phyloP scores from a whole-genome alignment of 805 yeast species.

The Hanseniaspora clermontiae region DNA sequence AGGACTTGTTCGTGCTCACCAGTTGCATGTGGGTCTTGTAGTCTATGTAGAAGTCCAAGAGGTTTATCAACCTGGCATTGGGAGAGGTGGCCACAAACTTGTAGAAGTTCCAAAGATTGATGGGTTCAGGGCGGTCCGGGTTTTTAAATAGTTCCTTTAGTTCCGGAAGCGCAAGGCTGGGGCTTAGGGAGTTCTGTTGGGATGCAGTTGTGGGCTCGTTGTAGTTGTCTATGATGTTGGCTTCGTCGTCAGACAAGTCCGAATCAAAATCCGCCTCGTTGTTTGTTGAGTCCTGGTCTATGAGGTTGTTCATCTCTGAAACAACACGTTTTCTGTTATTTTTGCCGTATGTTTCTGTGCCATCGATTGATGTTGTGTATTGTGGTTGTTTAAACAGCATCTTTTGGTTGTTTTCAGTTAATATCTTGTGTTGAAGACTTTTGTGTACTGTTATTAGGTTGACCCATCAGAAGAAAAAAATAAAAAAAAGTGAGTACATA shows the following conservation, averaged over 20 bases:
- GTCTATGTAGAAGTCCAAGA: constrained; percentile 8
- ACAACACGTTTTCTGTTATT: constrained; percentile 1
- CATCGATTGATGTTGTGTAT: constrained; percentile 9
- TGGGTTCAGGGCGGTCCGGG: constrained; percentile 9
- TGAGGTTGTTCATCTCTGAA: constrained; percentile 6
- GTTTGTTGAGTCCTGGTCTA: background rate
- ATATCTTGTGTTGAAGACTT: no score
- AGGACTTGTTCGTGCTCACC: background rate
- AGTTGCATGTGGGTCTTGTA: constrained; percentile 1
- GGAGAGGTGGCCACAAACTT: constrained; percentile 12
- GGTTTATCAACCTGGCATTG: constrained; percentile 5
- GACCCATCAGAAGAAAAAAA: no score
- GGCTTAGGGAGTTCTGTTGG: background rate
- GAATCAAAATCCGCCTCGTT: background rate
- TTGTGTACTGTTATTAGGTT: no score
- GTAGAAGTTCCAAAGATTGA: constrained; percentile 12
- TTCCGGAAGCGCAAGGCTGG: background rate
- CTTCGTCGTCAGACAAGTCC: constrained; percentile 3
- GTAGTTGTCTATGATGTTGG: background rate
- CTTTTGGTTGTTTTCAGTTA: no score
- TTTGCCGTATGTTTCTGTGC: background rate
- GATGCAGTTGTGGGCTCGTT: background rate
- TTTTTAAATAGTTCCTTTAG: constrained; percentile 1
- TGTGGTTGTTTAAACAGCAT: constrained; percentile 11
- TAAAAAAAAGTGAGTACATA: no score